Conservation (phyloP, 371 early-diverging fungal species). For the Quaeritorhiza haematococci region DNA sequence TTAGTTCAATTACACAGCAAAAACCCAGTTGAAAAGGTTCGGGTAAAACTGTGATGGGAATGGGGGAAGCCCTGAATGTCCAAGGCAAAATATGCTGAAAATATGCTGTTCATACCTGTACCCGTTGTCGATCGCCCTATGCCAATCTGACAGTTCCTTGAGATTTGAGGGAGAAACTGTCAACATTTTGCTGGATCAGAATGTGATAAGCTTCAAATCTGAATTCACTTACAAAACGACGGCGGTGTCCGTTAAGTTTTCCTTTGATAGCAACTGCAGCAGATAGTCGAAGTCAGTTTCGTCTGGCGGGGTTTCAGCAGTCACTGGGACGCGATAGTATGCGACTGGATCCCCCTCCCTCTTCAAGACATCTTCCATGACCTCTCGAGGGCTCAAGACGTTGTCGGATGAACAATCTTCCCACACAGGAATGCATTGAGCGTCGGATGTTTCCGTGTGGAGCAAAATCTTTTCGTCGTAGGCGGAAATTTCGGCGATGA, state of each 20-base stretch:
- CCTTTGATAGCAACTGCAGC: slow-evolving; percentile 23
- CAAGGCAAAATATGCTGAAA: neutral
- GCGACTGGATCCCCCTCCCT: slow-evolving; percentile 15
- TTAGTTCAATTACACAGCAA: neutral
- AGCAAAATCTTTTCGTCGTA: slow-evolving; percentile 57
- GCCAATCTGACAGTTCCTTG: slow-evolving; percentile 68
- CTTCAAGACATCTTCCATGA: slow-evolving; percentile 39
- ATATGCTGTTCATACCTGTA: slow-evolving; percentile 10
- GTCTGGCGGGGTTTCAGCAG: slow-evolving; percentile 59
- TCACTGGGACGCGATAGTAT: slow-evolving; percentile 59
- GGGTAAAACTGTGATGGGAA: too few species aligned
- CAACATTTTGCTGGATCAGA: slow-evolving; percentile 9
- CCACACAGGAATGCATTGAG: slow-evolving; percentile 51
- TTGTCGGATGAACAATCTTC: slow-evolving; percentile 51
- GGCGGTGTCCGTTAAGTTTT: slow-evolving; percentile 21
- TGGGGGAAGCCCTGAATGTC: too few species aligned
- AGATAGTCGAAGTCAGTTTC: slow-evolving; percentile 57
- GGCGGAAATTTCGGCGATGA: slow-evolving; percentile 49
- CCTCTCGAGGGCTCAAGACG: slow-evolving; percentile 53
- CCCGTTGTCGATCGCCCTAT: slow-evolving; percentile 59
- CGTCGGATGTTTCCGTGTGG: slow-evolving; percentile 55
- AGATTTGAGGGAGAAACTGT: too few species aligned
- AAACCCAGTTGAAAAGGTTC: too few species aligned
- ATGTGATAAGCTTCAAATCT: slow-evolving; percentile 28
- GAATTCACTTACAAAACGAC: slow-evolving; percentile 46